Base-by-base conservation (phyloP, 768 basidiomycete species). In the Guyanaporus albipodus region DNA sequence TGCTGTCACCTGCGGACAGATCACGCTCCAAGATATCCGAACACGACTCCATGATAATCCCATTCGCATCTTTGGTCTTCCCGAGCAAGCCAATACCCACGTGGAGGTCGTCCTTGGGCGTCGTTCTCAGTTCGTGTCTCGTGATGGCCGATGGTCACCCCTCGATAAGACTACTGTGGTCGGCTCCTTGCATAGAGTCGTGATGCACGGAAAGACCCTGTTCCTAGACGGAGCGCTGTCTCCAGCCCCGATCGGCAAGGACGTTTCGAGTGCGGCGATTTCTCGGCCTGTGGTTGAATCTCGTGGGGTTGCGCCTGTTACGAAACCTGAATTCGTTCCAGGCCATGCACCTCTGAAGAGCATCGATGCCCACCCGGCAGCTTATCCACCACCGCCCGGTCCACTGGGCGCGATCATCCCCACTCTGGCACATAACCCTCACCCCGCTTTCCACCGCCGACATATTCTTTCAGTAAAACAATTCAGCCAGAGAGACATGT, bases 391-490 rank as follows among this genome's bases (percentile, higher is more conserved):
- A 12, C 17, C 41, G 6, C 44, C 36, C 4, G 44, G 34, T 10
- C 35, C 52, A 32, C 40, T 59, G 15, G 44, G 61, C 3, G 41
- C 54, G 10, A 33, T 47, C 24, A 46, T 58, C 26, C 50, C 64
- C 7, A 48, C 40, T 39, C 24, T 64, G 34, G 36, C 46, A 6
- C 64, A 68, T 14, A 49, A 31, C 15, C 80, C 81, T 43, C 87
- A 92, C 56, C 89, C 91, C 0, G 81, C 91, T 4, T 98, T 95
- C 84, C 83, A 93, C 57, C 85, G 90, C 46, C 83, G 91, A 31
- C 91, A 97, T 64, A 91, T 98, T 49, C 80, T 98, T 15, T 83
- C 91, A 0, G 92, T 98, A 50, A 96, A 93, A 63, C 92, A 98
- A 54, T 93, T 97, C 69, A 82, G 74, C 29, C 82, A 87, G 44